phyloP scores from a whole-genome alignment of 139 green algal genomes.

The Choricystis sp. region DNA sequence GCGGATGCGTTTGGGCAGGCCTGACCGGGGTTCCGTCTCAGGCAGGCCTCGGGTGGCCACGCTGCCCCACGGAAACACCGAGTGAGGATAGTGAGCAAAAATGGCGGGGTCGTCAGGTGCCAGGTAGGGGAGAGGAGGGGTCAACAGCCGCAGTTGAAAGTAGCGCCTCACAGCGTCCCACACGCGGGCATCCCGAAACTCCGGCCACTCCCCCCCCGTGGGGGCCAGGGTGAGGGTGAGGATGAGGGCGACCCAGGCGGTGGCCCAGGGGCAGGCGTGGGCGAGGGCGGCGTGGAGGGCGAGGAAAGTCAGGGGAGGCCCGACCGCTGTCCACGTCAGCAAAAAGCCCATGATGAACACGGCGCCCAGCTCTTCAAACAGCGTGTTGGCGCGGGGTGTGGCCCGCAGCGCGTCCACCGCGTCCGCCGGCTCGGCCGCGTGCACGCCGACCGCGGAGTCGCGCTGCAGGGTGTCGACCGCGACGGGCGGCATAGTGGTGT shows the following conservation, averaged over 20 bases:
- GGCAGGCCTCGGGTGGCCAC: no score
- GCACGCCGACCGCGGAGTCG: no score
- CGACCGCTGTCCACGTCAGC: neutral
- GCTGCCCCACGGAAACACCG: no score
- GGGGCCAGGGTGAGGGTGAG: neutral
- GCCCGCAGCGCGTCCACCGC: no score
- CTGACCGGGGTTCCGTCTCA: no score
- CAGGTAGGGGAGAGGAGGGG: slow-evolving; percentile 6
- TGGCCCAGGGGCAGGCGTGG: neutral
- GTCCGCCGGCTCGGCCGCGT: no score
- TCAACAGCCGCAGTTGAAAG: slow-evolving; percentile 5
- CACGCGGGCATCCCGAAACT: neutral
- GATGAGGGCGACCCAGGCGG: neutral
- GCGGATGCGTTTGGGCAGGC: no score
- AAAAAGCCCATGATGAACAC: neutral
- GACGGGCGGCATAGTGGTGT: no score
- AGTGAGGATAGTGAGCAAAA: slow-evolving; percentile 13
- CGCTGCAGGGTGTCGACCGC: no score
- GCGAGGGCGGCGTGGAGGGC: neutral
- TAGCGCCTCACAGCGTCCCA: slow-evolving; percentile 1
- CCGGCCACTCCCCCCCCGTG: neutral
- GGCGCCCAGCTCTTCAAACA: neutral
- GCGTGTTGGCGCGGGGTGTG: neutral
- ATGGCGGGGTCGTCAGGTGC: slow-evolving; percentile 1
- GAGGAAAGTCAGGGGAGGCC: neutral